Percentiles rank a stretch among this genome's conserved stretches.
Conservation (phyloP, 306 rosid genomes). For the Cucumis melo region DNA sequence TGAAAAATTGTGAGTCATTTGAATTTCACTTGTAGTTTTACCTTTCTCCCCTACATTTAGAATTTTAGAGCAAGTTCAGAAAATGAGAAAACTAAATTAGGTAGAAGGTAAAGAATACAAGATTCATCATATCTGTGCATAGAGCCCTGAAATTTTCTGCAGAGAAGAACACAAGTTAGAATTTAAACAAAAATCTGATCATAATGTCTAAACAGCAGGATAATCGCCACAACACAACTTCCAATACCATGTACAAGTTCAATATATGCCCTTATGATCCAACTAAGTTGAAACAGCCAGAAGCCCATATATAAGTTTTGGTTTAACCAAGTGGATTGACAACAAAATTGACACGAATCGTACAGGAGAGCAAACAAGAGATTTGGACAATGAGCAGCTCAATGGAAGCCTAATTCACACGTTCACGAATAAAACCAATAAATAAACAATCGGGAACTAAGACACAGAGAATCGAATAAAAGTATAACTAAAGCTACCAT, state of each 20-base stretch:
- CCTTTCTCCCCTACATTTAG: too few relatives aligned
- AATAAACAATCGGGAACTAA: neutral
- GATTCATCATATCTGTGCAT: too few relatives aligned
- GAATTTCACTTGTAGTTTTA: too few relatives aligned
- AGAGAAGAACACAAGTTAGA: too few relatives aligned
- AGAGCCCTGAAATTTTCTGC: too few relatives aligned
- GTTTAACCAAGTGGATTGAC: neutral
- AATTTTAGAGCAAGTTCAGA: too few relatives aligned
- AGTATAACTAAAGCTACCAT: neutral
- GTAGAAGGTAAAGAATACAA: too few relatives aligned
- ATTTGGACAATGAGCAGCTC: neutral
- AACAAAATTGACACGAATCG: neutral
- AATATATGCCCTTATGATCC: neutral
- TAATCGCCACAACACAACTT: too few relatives aligned
- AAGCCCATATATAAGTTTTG: neutral
- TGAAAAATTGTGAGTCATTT: constrained; percentile 76
- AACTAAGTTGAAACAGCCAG: neutral
- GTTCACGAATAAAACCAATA: neutral
- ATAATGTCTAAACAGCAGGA: too few relatives aligned
- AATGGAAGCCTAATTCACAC: neutral
- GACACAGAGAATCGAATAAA: neutral
- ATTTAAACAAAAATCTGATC: too few relatives aligned
- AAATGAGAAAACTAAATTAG: too few relatives aligned
- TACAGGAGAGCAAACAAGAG: neutral
- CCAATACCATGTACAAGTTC: too few relatives aligned